These are phyloP conservation scores for Xylaria digitata DNA, from an alignment of 2,329 filamentous ascomycete species.

Conservation along the genomic window DNA sequence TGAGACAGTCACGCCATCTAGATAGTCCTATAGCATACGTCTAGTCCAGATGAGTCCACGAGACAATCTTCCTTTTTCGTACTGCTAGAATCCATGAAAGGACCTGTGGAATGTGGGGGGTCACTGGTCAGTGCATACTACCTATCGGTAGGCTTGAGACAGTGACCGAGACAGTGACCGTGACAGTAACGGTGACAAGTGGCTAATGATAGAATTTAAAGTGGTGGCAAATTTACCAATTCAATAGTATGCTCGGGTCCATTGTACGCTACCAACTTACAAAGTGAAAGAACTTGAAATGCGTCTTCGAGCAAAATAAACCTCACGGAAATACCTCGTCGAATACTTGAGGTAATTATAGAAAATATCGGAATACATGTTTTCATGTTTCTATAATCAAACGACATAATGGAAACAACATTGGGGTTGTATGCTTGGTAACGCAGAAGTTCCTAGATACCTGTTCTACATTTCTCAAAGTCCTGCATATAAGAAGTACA, in stretches of 20 bases:
- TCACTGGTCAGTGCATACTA: not conserved
- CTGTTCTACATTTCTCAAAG: too few species aligned
- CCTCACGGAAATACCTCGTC: not conserved
- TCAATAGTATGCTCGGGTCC: not conserved
- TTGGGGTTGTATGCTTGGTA: too few species aligned
- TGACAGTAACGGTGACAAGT: not conserved
- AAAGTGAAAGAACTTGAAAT: too few species aligned
- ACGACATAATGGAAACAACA: too few species aligned
- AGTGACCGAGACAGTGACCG: too few species aligned
- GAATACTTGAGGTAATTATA: too few species aligned
- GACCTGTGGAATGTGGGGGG: conserved; percentile 6
- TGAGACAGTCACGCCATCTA: not conserved
- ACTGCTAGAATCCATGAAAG: not conserved
- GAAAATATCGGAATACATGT: too few species aligned
- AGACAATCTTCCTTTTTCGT: conserved; percentile 28
- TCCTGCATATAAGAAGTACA: too few species aligned
- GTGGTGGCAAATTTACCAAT: conserved; percentile 7
- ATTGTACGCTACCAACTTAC: not conserved
- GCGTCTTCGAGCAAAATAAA: too few species aligned
- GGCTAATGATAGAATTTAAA: not conserved
- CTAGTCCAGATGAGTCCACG: conserved; percentile 15
- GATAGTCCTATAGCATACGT: not conserved
- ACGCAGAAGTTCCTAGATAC: too few species aligned
- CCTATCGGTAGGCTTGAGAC: not conserved
- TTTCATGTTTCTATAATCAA: too few species aligned